Evolutionary conservation across 2,329 filamentous ascomycete genomes (phyloP).

Genomic region (Colletotrichum sp.): DNA sequence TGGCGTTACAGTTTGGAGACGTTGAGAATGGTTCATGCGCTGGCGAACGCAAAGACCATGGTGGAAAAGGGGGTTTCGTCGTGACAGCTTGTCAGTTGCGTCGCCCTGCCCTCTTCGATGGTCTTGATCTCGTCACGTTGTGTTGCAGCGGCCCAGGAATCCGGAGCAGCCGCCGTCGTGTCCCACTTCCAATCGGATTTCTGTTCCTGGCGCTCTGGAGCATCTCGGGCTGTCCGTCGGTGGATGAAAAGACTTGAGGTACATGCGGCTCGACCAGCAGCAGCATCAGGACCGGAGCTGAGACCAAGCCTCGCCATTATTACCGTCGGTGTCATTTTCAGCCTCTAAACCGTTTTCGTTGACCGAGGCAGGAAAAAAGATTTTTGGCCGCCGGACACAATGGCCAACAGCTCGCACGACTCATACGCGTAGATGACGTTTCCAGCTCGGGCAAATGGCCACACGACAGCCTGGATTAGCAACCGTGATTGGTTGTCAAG

Average conservation of each 20-base stretch:
- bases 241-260: background rate
- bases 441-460: conserved; percentile 3
- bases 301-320: background rate
- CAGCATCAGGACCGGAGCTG: background rate
- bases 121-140: background rate
- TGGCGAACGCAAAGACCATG: background rate
- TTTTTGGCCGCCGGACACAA: background rate
- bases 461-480: background rate
- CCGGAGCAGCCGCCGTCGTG: conserved; percentile 2
- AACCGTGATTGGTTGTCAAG: background rate
- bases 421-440: conserved; percentile 15
- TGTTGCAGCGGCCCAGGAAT: background rate
- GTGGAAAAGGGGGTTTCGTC: background rate
- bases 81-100: background rate
- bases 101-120: background rate
- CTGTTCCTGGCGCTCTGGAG: background rate
- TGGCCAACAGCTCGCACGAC: background rate
- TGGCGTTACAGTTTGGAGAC: background rate
- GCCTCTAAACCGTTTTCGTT: background rate
- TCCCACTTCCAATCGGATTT: background rate
- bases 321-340: background rate
- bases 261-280: background rate
- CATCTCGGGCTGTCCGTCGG: conserved; percentile 1
- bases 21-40: background rate
- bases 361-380: background rate